These are phyloP conservation scores for Alopecurus myosuroides DNA, from an alignment of 176 grass and related monocot species.

Conservation along the genomic window DNA sequence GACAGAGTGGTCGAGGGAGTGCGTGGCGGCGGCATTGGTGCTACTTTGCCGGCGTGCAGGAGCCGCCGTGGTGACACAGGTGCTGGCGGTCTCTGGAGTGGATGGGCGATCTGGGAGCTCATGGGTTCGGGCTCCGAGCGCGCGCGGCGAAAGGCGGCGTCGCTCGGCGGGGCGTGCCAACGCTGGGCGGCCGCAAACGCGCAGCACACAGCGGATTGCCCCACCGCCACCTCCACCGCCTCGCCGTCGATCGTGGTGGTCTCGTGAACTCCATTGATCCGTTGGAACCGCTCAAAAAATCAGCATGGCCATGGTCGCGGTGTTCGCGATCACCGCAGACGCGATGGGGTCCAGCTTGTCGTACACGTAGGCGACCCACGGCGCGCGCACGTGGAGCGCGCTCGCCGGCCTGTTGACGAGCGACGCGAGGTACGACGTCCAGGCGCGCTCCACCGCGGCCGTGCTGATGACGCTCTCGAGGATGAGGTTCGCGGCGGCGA, in stretches of 20 bases:
- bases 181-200: slow-evolving; percentile 45
- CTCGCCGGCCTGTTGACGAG: too few relatives aligned
- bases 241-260: slow-evolving; percentile 6
- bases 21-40: slow-evolving; percentile 65
- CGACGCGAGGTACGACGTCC: too few relatives aligned
- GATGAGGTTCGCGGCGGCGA: not conserved
- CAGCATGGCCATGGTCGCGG: too few relatives aligned
- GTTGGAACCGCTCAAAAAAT: not conserved
- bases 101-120: slow-evolving; percentile 93
- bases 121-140: slow-evolving; percentile 74
- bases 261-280: slow-evolving; percentile 8
- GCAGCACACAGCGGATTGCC: slow-evolving; percentile 20
- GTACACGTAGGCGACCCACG: too few relatives aligned
- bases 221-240: not conserved
- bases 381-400: too few relatives aligned
- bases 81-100: slow-evolving; percentile 60
- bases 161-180: slow-evolving; percentile 76
- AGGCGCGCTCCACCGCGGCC: too few relatives aligned
- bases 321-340: too few relatives aligned
- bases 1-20: slow-evolving; percentile 74
- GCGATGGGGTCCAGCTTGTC: too few relatives aligned
- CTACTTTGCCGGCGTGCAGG: slow-evolving; percentile 66
- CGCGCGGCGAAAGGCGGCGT: slow-evolving; percentile 76
- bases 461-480: not conserved
- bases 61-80: slow-evolving; percentile 34